Evolutionary conservation across 2,329 filamentous ascomycete species (phyloP).

Genomic region (Trichoderma sp.): DNA sequence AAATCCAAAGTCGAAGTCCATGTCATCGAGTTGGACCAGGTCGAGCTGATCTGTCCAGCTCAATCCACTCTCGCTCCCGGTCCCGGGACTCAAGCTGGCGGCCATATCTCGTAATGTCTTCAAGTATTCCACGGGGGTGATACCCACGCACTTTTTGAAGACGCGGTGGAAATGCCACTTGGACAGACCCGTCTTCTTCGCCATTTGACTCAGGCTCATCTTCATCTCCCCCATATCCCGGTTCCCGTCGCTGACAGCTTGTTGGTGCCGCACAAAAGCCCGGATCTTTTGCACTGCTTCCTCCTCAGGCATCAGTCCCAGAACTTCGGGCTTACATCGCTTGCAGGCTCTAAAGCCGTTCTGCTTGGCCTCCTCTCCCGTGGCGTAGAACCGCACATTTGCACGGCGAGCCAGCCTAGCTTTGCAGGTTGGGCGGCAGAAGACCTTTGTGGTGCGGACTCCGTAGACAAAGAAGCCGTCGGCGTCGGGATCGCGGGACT

Average conservation of each 20-base stretch:
- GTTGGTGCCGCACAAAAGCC: slow-evolving; percentile 30
- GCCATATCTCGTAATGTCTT: slow-evolving; percentile 3
- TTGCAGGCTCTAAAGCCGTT: slow-evolving; percentile 57
- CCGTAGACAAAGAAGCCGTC: slow-evolving; percentile 44
- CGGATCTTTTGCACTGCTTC: slow-evolving; percentile 42
- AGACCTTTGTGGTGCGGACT: slow-evolving; percentile 47
- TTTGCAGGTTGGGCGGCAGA: slow-evolving; percentile 60
- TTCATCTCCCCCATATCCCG: neutral
- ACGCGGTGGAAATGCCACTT: slow-evolving; percentile 58
- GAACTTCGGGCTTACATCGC: slow-evolving; percentile 48
- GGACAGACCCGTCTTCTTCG: slow-evolving; percentile 49
- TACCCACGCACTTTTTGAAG: slow-evolving; percentile 53
- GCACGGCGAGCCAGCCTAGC: slow-evolving; percentile 58
- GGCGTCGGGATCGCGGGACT: slow-evolving; percentile 34
- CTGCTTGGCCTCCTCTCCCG: slow-evolving; percentile 41
- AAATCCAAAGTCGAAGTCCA: slow-evolving; percentile 15
- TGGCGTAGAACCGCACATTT: slow-evolving; percentile 56
- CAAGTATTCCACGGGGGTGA: slow-evolving; percentile 43
- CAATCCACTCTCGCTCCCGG: neutral
- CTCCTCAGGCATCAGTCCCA: slow-evolving; percentile 42
- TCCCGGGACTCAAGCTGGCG: neutral
- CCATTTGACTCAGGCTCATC: slow-evolving; percentile 45
- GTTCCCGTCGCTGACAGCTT: slow-evolving; percentile 26
- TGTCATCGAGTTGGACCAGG: neutral
- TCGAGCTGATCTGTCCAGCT: slow-evolving; percentile 17